These are phyloP conservation scores for Daucus carota DNA, from an alignment of 129 eudicot species.

Conservation along the genomic window DH1_v3.0 NC_030384.2:17061001-17061500, in stretches of 20 bases:
- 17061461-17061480: background rate
- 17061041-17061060: slow-evolving; percentile 29
- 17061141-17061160: background rate
- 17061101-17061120: background rate
- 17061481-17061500: background rate
- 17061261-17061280: background rate
- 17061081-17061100: background rate
- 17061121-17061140: background rate
- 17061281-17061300: background rate
- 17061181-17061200: background rate
- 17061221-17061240: background rate
- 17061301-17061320: background rate
- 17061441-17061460: background rate
- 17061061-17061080: background rate
- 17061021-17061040: slow-evolving; percentile 19
- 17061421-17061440: background rate
- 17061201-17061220: background rate
- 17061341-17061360: background rate
- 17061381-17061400: background rate
- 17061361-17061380: background rate
- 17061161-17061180: background rate
- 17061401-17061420: background rate
- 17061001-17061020: slow-evolving; percentile 17
- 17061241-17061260: background rate
- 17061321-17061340: background rate